phyloP scores from a whole-genome alignment of 2,329 filamentous ascomycete genomes.

The Thielaviopsis populi region DNA sequence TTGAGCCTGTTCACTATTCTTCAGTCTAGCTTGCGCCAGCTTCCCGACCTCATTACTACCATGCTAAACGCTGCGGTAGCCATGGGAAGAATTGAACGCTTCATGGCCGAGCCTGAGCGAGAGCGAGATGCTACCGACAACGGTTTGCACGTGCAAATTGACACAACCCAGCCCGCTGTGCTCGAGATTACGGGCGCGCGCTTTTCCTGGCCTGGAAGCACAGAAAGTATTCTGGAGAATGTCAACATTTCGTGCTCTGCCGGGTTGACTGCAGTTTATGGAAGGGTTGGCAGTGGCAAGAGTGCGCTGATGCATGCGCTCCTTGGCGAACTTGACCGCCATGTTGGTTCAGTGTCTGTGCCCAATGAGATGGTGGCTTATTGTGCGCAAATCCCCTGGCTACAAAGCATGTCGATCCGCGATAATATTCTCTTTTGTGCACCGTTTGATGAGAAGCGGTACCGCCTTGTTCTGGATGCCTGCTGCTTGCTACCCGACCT shows the following conservation, averaged over 20 bases:
- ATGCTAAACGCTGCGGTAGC: constrained; percentile 73
- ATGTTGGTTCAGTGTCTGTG: constrained; percentile 33
- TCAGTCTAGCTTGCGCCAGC: constrained; percentile 54
- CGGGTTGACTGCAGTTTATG: constrained; percentile 41
- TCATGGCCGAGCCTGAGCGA: constrained; percentile 76
- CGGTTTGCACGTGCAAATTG: constrained; percentile 23
- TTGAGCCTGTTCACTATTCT: constrained; percentile 67
- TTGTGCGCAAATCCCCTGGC: constrained; percentile 47
- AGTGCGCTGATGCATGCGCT: constrained; percentile 44
- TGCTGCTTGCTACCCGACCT: constrained; percentile 44
- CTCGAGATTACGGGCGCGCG: constrained; percentile 48
- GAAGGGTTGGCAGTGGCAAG: constrained; percentile 47
- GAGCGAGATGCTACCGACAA: constrained; percentile 38
- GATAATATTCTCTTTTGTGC: constrained; percentile 52
- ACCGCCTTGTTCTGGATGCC: constrained; percentile 44
- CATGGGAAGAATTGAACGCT: constrained; percentile 65
- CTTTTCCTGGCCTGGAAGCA: constrained; percentile 62
- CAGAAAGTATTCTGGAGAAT: constrained; percentile 34
- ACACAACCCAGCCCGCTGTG: constrained; percentile 20
- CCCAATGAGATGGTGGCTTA: constrained; percentile 39
- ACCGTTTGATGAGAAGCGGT: constrained; percentile 37
- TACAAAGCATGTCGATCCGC: constrained; percentile 49
- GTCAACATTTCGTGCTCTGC: constrained; percentile 32
- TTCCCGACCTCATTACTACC: constrained; percentile 61
- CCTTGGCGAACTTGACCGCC: constrained; percentile 52